Base-by-base conservation (phyloP, 257 asterid genomes). In the Lavandula angustifolia region DNA sequence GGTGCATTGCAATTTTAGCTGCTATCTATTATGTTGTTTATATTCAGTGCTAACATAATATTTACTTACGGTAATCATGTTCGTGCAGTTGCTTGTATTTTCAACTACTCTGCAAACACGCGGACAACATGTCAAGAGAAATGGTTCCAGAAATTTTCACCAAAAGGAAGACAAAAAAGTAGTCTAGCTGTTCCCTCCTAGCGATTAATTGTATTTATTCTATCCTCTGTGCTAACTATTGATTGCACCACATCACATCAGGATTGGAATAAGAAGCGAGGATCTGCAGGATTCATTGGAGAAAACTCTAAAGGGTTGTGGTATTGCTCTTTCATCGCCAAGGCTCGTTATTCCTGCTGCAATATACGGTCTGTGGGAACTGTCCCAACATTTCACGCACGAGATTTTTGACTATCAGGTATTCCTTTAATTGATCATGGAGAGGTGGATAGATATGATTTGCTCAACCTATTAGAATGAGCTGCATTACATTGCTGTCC, bases 261-360 rank as follows among this genome's bases (percentile, higher is more conserved):
- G 97, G 78, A 94, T 94, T n/a, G 99, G 99, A 56, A 85, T 94
- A 67, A 79, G 99, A 78, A 86, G 92, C 35, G 76, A 86, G 71
- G 99, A 94, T 75, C 76, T 90, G 68, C 78, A 83, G 70, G 96
- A 89, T 61, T 8, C 63, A 6, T 70, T 94, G 64, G 94, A 85
- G 80, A 94, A 54, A 76, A 42, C 90, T 29, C 52, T 84, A 4
- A 87, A 78, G 83, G 97, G 99, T 61, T 68, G 83, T 55, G 68
- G 89, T 60, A 57, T 94, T 64, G 97, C 97, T 64, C 95, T 94
- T 67, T 94, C 97, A 61, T 94, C 99, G 66, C 96, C 99, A 3
- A 82, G 99, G 85, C 96, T 94, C 66, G 92, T 83, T 54, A 44
- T 94, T 69, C 99, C 99, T 62, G 97, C 86, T 7, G 90, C 83